phyloP scores from a whole-genome alignment of 1,139 yeast species.

The Scheffersomyces insectosa region DNA sequence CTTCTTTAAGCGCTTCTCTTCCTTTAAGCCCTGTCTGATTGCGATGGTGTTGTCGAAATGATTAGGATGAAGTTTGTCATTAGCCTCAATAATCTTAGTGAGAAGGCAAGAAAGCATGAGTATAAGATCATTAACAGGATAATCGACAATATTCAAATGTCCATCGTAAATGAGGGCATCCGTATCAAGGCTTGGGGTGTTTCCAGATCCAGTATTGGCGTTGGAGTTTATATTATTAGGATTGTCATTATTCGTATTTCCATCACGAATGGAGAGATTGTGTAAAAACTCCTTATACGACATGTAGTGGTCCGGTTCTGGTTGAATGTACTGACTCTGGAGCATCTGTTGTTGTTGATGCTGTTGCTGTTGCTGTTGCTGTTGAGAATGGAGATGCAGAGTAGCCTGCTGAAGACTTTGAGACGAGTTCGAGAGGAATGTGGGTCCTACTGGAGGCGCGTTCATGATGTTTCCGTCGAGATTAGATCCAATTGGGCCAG shows the following conservation, averaged over 20 bases:
- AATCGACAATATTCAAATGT: conserved; percentile 78
- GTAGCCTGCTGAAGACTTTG: conserved; percentile 1
- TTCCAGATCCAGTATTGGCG: conserved; percentile 1
- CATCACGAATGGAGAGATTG: conserved; percentile 29
- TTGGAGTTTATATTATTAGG: neutral
- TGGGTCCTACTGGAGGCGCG: neutral
- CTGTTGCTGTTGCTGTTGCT: conserved; percentile 2
- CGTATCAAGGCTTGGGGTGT: neutral
- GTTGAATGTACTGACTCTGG: conserved; percentile 4
- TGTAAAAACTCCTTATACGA: conserved; percentile 43
- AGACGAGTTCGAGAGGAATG: neutral
- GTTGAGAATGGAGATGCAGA: neutral
- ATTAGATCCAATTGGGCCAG: neutral
- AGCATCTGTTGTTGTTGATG: conserved; percentile 3
- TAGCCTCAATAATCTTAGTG: conserved; percentile 88
- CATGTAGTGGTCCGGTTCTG: conserved; percentile 49
- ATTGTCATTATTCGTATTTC: conserved; percentile 1
- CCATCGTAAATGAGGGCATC: conserved; percentile 31
- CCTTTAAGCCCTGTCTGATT: conserved; percentile 45
- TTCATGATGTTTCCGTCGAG: neutral
- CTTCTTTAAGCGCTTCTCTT: conserved; percentile 32
- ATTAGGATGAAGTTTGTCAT: conserved; percentile 78
- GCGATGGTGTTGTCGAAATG: conserved; percentile 58
- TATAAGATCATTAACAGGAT: conserved; percentile 78
- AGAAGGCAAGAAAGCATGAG: conserved; percentile 82